phyloP scores from a whole-genome alignment of 164 flowering plant genomes.

The Vitis rupestris region DNA sequence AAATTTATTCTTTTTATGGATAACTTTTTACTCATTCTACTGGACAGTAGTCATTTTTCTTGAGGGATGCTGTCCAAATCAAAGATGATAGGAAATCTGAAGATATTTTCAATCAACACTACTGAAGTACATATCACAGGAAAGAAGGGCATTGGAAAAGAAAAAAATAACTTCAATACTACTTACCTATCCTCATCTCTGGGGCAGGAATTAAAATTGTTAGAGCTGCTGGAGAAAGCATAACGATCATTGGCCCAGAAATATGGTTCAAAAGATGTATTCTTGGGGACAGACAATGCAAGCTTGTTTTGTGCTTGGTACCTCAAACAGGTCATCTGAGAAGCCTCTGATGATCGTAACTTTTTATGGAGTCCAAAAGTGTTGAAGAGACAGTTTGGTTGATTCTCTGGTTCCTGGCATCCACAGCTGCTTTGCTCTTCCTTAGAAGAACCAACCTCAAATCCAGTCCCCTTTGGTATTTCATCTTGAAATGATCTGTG shows the following conservation, averaged over 20 bases:
- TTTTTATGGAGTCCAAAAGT: constrained; percentile 29
- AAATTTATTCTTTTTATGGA: no score
- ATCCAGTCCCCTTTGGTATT: constrained; percentile 9
- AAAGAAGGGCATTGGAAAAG: neutral
- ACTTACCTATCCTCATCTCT: constrained; percentile 41
- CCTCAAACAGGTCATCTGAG: constrained; percentile 29
- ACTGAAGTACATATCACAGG: neutral
- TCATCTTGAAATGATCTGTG: constrained; percentile 28
- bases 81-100: neutral
- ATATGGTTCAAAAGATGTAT: constrained; percentile 31
- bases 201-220: constrained; percentile 17
- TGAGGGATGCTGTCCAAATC: neutral
- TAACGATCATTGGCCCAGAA: constrained; percentile 34
- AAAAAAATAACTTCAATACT: neutral
- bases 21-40: no score
- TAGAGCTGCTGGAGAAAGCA: constrained; percentile 33
- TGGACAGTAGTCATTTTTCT: no score
- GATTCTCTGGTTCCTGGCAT: constrained; percentile 35
- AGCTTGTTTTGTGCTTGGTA: constrained; percentile 28
- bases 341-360: constrained; percentile 25
- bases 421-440: constrained; percentile 13
- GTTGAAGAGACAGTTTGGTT: constrained; percentile 49
- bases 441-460: constrained; percentile 14
- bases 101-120: no score
- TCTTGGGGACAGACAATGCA: constrained; percentile 33